Evolutionary conservation across 768 basidiomycete species (phyloP), one percentile per base, ranked within the genome.

Genomic region (Amanita rubescens): DNA sequence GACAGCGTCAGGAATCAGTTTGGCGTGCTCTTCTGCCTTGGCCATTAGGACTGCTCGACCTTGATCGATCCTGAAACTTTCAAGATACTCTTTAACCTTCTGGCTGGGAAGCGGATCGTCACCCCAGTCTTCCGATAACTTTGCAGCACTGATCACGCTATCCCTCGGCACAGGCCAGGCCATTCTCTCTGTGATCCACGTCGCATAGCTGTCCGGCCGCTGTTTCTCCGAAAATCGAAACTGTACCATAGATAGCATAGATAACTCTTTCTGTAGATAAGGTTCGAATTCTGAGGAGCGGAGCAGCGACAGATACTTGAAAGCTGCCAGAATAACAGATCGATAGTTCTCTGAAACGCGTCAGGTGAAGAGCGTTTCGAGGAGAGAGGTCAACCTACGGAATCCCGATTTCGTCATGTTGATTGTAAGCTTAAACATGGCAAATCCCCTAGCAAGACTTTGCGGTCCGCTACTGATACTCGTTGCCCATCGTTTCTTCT

Each of bases 141-240:
- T 80, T 1, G 87, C 81, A 6, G 83, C 90, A 49, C 78, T 79
- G 34, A 99, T 73, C 12, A 89, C 62, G 48, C 83, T 76, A 37
- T 94, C 87, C 27, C 78, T 74, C n/a, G 94, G 90, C 20, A 87
- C 79, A 2, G 93, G 94, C 74, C 84, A 83, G 1, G 79, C 69
- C 81, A 97, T 81, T 57, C 78, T 77, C 61, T 87, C 82, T 0
- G 93, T 65, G 25, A 96, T 71, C 65, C 78, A 80, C 8, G 84
- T 79, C 1, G 87, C 90, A 67, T 96, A 95, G 43, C 77, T 72
- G 49, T 92, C 87, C 0, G 93, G 85, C 20, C 80, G 75, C 32
- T 78, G 76, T 67, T 94, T 93, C 68, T 97, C 94, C 43, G 82
- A 75, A 67, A 94, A 98, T 22, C 85, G 79, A 75, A 96, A 98